Percentiles rank a stretch among this genome's conserved stretches.
These are phyloP conservation scores for Alternaria sp. DNA, from an alignment of 2,329 filamentous ascomycete species.

Conservation along the genomic window DNA sequence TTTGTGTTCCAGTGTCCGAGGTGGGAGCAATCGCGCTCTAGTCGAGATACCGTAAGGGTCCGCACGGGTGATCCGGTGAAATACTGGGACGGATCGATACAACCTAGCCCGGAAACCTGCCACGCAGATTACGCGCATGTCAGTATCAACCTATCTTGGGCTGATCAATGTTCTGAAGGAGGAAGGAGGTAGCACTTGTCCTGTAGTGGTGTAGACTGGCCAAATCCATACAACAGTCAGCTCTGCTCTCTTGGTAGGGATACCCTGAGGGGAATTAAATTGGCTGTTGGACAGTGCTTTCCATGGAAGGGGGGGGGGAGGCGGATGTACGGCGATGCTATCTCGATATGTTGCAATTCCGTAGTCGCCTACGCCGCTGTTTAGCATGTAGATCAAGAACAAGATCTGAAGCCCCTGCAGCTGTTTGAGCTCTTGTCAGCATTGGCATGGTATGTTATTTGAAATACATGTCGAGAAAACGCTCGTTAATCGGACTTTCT, in stretches of 20 bases:
- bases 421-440: constrained; percentile 2
- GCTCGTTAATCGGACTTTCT: constrained; percentile 8
- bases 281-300: neutral
- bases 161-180: neutral
- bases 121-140: constrained; percentile 1
- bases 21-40: constrained; percentile 1
- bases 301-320: neutral
- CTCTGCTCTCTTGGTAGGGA: constrained; percentile 2
- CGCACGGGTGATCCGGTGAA: constrained; percentile 6
- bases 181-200: constrained; percentile 1
- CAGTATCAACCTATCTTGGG: neutral
- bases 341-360: constrained; percentile 14
- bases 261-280: neutral
- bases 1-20: constrained; percentile 9
- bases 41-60: constrained; percentile 8
- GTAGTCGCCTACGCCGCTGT: constrained; percentile 7
- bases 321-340: neutral
- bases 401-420: constrained; percentile 5
- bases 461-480: constrained; percentile 7
- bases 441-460: constrained; percentile 4
- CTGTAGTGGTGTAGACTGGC: neutral
- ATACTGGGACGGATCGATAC: neutral
- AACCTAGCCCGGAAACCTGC: constrained; percentile 1
- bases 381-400: constrained; percentile 14
- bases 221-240: neutral